phyloP scores from a whole-genome alignment of 2,329 filamentous ascomycete genomes.

The Ophiostoma sp. region DNA sequence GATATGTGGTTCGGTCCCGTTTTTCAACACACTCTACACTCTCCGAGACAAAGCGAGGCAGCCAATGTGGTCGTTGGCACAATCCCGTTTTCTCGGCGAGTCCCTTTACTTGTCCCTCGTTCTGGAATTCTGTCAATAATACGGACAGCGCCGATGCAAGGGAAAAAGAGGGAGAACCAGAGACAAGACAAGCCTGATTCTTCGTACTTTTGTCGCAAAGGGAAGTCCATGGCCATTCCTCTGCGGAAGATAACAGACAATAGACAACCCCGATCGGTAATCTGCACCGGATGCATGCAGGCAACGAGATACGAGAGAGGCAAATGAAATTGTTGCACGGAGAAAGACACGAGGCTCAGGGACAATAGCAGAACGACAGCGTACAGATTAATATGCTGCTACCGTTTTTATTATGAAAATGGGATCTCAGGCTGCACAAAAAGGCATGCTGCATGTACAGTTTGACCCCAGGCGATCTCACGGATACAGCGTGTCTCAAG shows the following conservation, averaged over 20 bases:
- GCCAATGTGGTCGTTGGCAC: not conserved
- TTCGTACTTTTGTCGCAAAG: not conserved
- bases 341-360: not conserved
- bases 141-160: not conserved
- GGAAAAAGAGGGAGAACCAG: not conserved
- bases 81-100: constrained; percentile 6
- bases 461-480: not conserved
- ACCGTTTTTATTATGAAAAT: not conserved
- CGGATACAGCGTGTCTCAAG: not conserved
- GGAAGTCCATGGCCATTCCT: not conserved
- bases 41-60: not conserved
- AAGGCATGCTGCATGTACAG: constrained; percentile 5
- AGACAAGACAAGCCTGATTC: not conserved
- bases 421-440: not conserved
- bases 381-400: not conserved
- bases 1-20: not conserved
- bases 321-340: not conserved
- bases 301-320: constrained; percentile 5
- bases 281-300: constrained; percentile 16
- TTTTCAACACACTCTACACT: not conserved
- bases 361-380: not conserved
- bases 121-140: not conserved
- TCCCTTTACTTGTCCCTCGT: not conserved
- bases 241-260: not conserved
- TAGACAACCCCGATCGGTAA: not conserved